Evolutionary conservation across 179 eudicot genomes (phyloP).

Genomic region (Drosera spatulata): DNA sequence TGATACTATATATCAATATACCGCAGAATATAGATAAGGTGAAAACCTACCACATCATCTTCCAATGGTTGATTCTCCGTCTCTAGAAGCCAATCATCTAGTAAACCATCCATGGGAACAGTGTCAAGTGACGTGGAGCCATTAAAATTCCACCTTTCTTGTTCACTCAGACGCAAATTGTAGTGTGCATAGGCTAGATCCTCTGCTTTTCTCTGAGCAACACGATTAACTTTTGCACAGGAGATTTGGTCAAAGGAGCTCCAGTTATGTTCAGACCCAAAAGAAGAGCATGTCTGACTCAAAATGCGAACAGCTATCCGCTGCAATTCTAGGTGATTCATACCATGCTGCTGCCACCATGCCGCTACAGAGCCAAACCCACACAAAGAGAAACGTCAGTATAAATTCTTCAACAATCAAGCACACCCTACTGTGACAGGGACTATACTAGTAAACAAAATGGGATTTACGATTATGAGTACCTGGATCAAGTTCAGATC

Average conservation of each 20-base stretch:
- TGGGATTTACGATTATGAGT: neutral
- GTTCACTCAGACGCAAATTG: conserved; percentile 83
- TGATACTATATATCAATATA: neutral
- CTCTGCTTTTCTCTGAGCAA: conserved; percentile 60
- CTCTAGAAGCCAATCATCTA: conserved; percentile 76
- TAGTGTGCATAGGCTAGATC: conserved; percentile 72
- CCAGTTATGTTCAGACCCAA: conserved; percentile 89
- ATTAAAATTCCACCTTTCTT: conserved; percentile 45
- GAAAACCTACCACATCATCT: conserved; percentile 61
- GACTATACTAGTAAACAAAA: neutral
- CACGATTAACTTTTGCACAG: conserved; percentile 37
- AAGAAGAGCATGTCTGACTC: conserved; percentile 86
- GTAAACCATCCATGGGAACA: conserved; percentile 61
- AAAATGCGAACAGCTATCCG: conserved; percentile 70
- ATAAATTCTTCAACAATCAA: too few species aligned
- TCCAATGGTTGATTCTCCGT: conserved; percentile 41
- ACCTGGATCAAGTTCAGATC: conserved; percentile 97
- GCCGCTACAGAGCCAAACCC: conserved; percentile 48
- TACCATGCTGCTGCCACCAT: conserved; percentile 99
- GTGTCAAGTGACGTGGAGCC: conserved; percentile 48
- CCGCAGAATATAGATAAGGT: neutral
- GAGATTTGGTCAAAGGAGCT: conserved; percentile 68
- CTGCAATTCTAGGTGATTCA: conserved; percentile 80
- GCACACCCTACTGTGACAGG: neutral
- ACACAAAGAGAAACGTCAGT: neutral